Conservation (phyloP, 1,284 basidiomycete genomes). For the Moesziomyces antarcticus region DNA sequence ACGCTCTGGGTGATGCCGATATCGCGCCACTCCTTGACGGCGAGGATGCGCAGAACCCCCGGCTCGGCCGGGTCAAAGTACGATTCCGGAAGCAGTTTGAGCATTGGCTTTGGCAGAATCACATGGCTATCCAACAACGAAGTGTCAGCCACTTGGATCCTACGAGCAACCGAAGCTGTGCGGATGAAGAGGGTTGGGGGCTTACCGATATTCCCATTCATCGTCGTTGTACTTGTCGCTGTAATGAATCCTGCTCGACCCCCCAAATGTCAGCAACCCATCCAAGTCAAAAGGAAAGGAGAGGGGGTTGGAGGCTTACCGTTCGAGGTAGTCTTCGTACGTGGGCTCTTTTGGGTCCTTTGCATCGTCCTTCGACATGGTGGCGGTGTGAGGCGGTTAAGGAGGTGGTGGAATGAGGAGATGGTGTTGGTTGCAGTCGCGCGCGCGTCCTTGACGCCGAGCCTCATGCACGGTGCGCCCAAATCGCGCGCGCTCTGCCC, state of each 20-base stretch:
- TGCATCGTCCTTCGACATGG: conserved; percentile 26
- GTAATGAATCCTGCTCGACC: conserved; percentile 60
- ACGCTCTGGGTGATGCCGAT: conserved; percentile 95
- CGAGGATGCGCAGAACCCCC: conserved; percentile 82
- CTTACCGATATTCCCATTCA: conserved; percentile 74
- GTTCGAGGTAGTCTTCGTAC: conserved; percentile 64
- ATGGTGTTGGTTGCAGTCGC: not conserved
- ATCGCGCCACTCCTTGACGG: conserved; percentile 90
- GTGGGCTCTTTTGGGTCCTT: conserved; percentile 46
- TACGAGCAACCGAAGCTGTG: too few relatives aligned
- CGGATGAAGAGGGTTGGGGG: not conserved
- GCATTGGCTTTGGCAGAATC: conserved; percentile 67
- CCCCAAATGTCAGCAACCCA: not conserved
- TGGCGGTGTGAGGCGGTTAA: too few relatives aligned
- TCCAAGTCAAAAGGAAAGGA: not conserved
- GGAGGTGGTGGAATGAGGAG: not conserved
- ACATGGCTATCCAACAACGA: conserved; percentile 49
- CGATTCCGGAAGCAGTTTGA: conserved; percentile 64
- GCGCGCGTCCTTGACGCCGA: too few relatives aligned
- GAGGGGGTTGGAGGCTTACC: conserved; percentile 39
- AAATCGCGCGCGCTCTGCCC: too few relatives aligned
- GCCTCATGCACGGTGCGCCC: too few relatives aligned
- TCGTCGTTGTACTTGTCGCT: conserved; percentile 71
- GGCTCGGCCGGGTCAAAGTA: conserved; percentile 77
- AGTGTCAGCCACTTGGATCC: conserved; percentile 72